These are phyloP conservation scores for Tripterygium wilfordii DNA, from an alignment of 177 flowering plant genomes.

Conservation along the genomic window DNA sequence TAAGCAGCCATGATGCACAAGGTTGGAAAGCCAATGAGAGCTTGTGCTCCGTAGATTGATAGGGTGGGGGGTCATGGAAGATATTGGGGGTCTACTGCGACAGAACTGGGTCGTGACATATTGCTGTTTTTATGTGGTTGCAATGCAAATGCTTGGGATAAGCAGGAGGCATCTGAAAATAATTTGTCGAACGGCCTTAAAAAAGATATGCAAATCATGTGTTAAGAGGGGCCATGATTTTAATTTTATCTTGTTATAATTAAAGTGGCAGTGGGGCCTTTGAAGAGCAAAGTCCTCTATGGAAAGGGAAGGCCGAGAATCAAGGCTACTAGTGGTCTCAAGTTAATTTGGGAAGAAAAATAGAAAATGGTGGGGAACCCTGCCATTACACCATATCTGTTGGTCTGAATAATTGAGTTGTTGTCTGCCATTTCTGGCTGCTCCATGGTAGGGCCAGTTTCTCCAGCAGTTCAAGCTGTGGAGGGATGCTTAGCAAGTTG, in stretches of 20 bases:
- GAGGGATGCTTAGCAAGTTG: background rate
- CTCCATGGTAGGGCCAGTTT: slow-evolving; percentile 14
- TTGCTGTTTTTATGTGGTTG: slow-evolving; percentile 4
- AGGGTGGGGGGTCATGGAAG: no score
- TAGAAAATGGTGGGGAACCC: slow-evolving; percentile 24
- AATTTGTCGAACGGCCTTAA: slow-evolving; percentile 12
- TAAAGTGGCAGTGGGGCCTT: slow-evolving; percentile 21
- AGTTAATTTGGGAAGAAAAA: slow-evolving; percentile 13
- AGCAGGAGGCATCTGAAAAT: no score
- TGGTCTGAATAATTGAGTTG: slow-evolving; percentile 21
- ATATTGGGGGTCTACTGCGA: background rate
- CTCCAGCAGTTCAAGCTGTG: slow-evolving; percentile 1
- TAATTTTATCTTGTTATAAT: slow-evolving; percentile 7
- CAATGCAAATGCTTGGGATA: slow-evolving; percentile 4
- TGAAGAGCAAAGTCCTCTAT: slow-evolving; percentile 1
- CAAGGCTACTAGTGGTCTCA: slow-evolving; percentile 18
- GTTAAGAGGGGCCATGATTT: slow-evolving; percentile 12
- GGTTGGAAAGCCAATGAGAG: no score
- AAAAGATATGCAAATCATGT: slow-evolving; percentile 13
- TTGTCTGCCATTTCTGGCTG: slow-evolving; percentile 26
- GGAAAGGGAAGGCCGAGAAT: slow-evolving; percentile 1
- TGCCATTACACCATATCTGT: slow-evolving; percentile 6
- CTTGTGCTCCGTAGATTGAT: no score
- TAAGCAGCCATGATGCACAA: no score
- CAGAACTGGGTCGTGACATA: background rate